Base-by-base conservation (phyloP, 2,329 filamentous ascomycete species). In the Neonectria punicea region DNA sequence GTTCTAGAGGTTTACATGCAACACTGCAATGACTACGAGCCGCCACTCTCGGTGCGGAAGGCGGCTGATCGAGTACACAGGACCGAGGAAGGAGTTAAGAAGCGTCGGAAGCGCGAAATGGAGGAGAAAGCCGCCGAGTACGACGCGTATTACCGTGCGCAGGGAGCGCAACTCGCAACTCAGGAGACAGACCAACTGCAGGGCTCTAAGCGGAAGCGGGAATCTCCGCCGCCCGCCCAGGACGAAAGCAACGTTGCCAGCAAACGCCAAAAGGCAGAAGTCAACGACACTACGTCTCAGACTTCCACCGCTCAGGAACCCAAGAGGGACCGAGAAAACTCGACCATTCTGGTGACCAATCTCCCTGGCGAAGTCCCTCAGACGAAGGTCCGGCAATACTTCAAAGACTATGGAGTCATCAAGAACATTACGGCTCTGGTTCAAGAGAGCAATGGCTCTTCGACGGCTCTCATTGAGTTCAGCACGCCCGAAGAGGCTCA, bases 11-110 rank as follows among this genome's bases (percentile, higher is more conserved):
- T 93, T 50, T 94, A 92, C 72, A 79, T 91, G 50, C 88, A 90
- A 65, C 92, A 95, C 76, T 97, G 94, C 77, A 94, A 97, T 77
- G 93, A 97, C 74, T 94, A 97, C 73, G 95, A 98, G 78, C 88
- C 90, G 59, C 90, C 93, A 1, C 85, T 92, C 28, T 90, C 90
- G 53, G 84, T 98, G 8, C 90, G 94, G 60, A 85, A 86, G 69
- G 93, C 92, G 5, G 84, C 93, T 16, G 89, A 97, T 67, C 88
- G 90, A 65, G 89, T 92, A 9, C 88, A 93, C 69, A 91, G 91
- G 74, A 86, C 89, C 4, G 86, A 83, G 64, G 93, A 89, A 76
- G 83, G 81, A 43, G 85, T 93, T 51, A 84, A 83, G 44, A 88
- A 85, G 73, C 89, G 89, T 65, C 87, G 91, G 46, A 87, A 90